Evolutionary conservation across 768 basidiomycete species (phyloP).

Genomic region (Clitopilus hobsonii): DNA sequence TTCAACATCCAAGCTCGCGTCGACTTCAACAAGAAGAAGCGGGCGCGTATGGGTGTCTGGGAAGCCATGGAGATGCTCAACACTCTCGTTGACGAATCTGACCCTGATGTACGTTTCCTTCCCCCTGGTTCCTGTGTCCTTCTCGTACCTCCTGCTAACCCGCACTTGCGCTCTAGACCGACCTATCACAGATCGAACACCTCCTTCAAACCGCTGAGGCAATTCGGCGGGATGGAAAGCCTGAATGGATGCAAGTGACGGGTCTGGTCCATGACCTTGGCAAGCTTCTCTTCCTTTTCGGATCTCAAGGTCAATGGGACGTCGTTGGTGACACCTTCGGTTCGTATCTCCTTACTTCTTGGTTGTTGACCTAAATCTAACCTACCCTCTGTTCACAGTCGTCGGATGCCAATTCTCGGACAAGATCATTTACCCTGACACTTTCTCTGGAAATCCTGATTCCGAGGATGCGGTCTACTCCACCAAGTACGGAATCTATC

Average conservation of each 20-base stretch:
- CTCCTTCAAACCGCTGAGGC: slow-evolving; percentile 90
- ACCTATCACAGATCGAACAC: slow-evolving; percentile 84
- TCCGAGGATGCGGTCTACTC: slow-evolving; percentile 59
- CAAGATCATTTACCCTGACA: slow-evolving; percentile 76
- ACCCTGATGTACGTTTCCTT: slow-evolving; percentile 64
- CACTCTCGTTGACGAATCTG: slow-evolving; percentile 85
- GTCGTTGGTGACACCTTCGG: slow-evolving; percentile 73
- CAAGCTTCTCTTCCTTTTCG: slow-evolving; percentile 81
- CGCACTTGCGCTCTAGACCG: slow-evolving; percentile 42
- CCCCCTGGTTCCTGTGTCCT: background rate
- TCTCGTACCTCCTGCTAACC: slow-evolving; percentile 1
- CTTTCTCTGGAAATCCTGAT: slow-evolving; percentile 75
- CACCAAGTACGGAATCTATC: slow-evolving; percentile 70
- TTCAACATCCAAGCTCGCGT: slow-evolving; percentile 79
- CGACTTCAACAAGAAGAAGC: slow-evolving; percentile 60
- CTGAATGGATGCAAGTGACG: slow-evolving; percentile 90
- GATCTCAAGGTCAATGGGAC: slow-evolving; percentile 90
- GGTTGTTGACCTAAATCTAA: background rate
- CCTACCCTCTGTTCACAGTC: slow-evolving; percentile 26
- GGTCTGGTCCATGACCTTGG: slow-evolving; percentile 89
- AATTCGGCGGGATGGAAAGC: slow-evolving; percentile 79
- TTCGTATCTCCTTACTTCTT: slow-evolving; percentile 13
- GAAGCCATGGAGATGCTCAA: slow-evolving; percentile 85
- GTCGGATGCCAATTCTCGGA: slow-evolving; percentile 87
- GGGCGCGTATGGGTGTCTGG: slow-evolving; percentile 82